These are phyloP conservation scores for Pyrenochaeta sp. DNA, from an alignment of 2,329 filamentous ascomycete genomes.

Conservation along the genomic window DNA sequence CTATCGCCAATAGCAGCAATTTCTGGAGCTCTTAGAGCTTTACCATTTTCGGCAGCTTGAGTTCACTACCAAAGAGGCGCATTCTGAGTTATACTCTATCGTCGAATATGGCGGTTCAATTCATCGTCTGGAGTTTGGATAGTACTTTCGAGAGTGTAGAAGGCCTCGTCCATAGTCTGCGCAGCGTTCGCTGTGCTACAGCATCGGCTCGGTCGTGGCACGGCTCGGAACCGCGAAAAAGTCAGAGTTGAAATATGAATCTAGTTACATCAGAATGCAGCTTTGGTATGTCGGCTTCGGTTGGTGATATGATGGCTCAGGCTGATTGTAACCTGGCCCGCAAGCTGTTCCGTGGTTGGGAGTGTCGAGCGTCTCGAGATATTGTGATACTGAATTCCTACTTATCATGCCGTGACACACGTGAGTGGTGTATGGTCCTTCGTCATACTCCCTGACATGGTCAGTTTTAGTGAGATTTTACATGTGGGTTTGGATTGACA, in stretches of 20 bases:
- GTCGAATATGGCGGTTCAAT: constrained; percentile 1
- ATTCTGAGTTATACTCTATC: not conserved
- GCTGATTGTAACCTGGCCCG: constrained; percentile 10
- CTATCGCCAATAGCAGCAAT: no score
- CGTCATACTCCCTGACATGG: no score
- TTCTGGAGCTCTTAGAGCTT: not conserved
- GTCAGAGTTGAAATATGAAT: not conserved
- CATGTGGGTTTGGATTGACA: no score
- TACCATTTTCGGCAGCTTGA: no score
- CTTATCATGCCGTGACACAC: constrained; percentile 16
- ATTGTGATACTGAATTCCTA: constrained; percentile 8
- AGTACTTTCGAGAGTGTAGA: not conserved
- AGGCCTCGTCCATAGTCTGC: not conserved
- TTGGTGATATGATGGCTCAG: constrained; percentile 6
- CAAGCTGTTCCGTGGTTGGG: constrained; percentile 1
- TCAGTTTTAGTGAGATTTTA: no score
- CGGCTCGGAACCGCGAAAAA: not conserved
- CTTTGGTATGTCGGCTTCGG: constrained; percentile 12
- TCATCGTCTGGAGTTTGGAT: constrained; percentile 7
- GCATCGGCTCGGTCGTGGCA: not conserved
- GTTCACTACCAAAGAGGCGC: no score
- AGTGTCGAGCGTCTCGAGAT: constrained; percentile 20
- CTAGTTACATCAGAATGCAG: constrained; percentile 1
- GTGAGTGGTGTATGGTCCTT: constrained; percentile 12
- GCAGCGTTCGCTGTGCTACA: not conserved